Evolutionary conservation across 345 rosid genomes (phyloP).

Genomic region (Eucalyptus virginea): DNA sequence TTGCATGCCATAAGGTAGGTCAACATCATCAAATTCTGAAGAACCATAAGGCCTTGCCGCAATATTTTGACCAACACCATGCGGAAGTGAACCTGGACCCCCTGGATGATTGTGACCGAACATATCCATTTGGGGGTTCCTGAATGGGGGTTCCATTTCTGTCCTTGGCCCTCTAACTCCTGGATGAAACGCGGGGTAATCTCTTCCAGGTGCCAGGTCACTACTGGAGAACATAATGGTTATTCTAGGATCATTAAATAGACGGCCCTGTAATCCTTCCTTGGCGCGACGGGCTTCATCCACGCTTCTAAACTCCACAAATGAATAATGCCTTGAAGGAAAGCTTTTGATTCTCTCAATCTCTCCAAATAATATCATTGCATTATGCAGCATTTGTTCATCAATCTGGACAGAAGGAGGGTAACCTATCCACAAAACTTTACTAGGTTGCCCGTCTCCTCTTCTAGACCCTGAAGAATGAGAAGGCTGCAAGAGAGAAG

Average conservation of each 20-base stretch:
- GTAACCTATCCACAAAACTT: constrained; percentile 84
- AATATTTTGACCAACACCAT: constrained; percentile 22
- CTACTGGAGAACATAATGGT: constrained; percentile 76
- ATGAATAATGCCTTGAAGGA: constrained; percentile 72
- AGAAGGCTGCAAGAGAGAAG: constrained; percentile 18
- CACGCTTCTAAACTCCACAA: constrained; percentile 90
- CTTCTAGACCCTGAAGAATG: constrained; percentile 33
- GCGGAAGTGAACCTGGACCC: constrained; percentile 18
- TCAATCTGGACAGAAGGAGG: constrained; percentile 89
- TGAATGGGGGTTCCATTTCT: constrained; percentile 40
- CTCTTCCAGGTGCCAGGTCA: constrained; percentile 55
- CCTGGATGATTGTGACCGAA: constrained; percentile 31
- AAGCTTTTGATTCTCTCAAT: constrained; percentile 80
- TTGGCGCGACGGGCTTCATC: constrained; percentile 96
- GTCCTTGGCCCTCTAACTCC: constrained; percentile 48
- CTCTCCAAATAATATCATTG: constrained; percentile 97
- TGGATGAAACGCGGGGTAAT: constrained; percentile 28
- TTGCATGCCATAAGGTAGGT: constrained; percentile 8
- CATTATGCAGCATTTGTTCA: constrained; percentile 95
- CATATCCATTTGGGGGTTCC: constrained; percentile 29
- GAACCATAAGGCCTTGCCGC: constrained; percentile 28
- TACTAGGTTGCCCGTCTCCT: constrained; percentile 71
- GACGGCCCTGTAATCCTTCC: constrained; percentile 89
- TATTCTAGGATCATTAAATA: constrained; percentile 85
- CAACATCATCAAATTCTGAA: constrained; percentile 40